Conservation (phyloP, 1,284 basidiomycete species). For the Tilletia walkeri region DNA sequence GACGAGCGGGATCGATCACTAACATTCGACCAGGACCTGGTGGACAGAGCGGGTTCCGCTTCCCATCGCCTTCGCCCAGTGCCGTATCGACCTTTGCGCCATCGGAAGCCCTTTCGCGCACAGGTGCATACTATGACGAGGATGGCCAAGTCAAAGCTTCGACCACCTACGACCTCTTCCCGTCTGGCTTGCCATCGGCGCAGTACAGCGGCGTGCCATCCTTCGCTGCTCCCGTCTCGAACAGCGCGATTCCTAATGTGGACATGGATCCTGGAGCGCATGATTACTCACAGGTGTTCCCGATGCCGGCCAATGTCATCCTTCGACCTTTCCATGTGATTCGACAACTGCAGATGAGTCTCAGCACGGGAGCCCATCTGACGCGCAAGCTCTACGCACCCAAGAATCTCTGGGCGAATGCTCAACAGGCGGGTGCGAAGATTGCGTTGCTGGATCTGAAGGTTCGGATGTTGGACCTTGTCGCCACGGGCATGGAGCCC, state of each 20-base stretch:
- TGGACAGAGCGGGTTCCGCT: constrained; percentile 9
- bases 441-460: constrained; percentile 77
- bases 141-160: neutral
- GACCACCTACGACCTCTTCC: constrained; percentile 33
- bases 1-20: neutral
- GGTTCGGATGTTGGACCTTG: constrained; percentile 74
- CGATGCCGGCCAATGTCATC: constrained; percentile 22
- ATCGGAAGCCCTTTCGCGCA: neutral
- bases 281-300: neutral
- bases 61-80: constrained; percentile 10
- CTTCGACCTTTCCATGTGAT: constrained; percentile 33
- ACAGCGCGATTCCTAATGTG: constrained; percentile 18
- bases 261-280: neutral
- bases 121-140: neutral
- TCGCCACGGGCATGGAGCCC: constrained; percentile 73
- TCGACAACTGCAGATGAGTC: constrained; percentile 28
- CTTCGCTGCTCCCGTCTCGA: constrained; percentile 25
- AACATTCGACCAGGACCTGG: constrained; percentile 10
- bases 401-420: constrained; percentile 71
- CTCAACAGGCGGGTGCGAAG: constrained; percentile 61
- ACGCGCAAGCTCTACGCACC: constrained; percentile 84
- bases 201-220: constrained; percentile 30
- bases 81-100: constrained; percentile 2
- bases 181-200: constrained; percentile 37
- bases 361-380: constrained; percentile 71